Evolutionary conservation across 2,329 filamentous ascomycete species (phyloP).

Genomic region (Fusarium robinianum): DNA sequence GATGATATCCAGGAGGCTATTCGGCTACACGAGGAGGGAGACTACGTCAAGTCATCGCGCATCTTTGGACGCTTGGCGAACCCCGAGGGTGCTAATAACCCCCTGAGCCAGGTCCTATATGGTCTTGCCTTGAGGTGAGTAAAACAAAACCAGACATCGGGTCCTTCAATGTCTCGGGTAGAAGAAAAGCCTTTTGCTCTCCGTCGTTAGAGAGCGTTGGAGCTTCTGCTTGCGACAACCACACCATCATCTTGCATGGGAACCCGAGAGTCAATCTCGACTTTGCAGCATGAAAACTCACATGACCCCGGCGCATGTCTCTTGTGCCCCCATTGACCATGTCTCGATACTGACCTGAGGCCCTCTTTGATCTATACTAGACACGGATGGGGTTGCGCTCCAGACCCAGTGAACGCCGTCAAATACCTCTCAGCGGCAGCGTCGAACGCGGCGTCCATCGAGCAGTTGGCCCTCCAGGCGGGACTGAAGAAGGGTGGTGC

Average conservation of each 20-base stretch:
- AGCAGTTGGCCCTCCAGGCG: slow-evolving; percentile 80
- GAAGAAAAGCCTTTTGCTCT: too few relatives aligned
- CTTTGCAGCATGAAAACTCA: too few relatives aligned
- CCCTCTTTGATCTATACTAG: slow-evolving; percentile 51
- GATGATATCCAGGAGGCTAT: slow-evolving; percentile 94
- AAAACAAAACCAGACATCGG: too few relatives aligned
- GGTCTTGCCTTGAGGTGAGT: slow-evolving; percentile 84
- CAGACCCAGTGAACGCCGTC: slow-evolving; percentile 74
- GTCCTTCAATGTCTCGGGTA: slow-evolving; percentile 28
- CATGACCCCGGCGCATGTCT: slow-evolving; percentile 3
- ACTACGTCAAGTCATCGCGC: slow-evolving; percentile 77
- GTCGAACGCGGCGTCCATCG: slow-evolving; percentile 84
- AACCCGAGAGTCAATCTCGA: too few relatives aligned
- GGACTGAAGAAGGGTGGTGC: slow-evolving; percentile 92
- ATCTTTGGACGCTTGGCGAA: slow-evolving; percentile 87
- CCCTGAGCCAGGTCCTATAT: slow-evolving; percentile 93
- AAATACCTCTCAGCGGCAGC: slow-evolving; percentile 87
- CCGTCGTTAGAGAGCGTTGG: too few relatives aligned
- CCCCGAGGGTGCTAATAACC: slow-evolving; percentile 83
- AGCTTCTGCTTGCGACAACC: too few relatives aligned
- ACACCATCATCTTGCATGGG: too few relatives aligned
- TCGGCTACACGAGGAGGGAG: slow-evolving; percentile 82
- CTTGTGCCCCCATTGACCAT: not conserved
- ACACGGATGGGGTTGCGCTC: slow-evolving; percentile 88
- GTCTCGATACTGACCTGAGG: slow-evolving; percentile 22